Percentiles rank a stretch among this genome's conserved stretches.
Conservation (phyloP, 306 rosid genomes). For the Mucuna pruriens region DNA sequence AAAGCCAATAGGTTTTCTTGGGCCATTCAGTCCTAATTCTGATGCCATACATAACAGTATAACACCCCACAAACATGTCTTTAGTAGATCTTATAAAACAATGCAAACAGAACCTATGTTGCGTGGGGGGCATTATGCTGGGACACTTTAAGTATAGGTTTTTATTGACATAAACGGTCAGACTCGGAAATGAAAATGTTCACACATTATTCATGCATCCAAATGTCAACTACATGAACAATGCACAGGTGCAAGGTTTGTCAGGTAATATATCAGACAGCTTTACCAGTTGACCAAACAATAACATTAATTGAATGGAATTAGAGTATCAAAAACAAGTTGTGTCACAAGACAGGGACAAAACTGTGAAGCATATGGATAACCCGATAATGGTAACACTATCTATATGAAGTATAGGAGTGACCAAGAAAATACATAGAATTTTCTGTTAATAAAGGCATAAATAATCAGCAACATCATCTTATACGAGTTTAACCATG, state of each 20-base stretch:
- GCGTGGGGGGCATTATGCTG: not conserved
- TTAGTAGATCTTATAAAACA: not conserved
- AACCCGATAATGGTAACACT: not conserved
- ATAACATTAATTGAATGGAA: not conserved
- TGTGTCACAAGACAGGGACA: not conserved
- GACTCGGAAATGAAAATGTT: not conserved
- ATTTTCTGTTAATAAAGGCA: slow-evolving; percentile 9
- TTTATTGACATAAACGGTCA: not conserved
- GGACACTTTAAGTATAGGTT: not conserved
- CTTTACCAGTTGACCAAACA: slow-evolving; percentile 1
- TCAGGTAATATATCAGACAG: slow-evolving; percentile 26
- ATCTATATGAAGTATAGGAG: not conserved
- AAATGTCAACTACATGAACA: not conserved
- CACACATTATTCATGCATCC: not conserved
- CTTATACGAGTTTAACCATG: not conserved
- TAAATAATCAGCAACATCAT: slow-evolving; percentile 32
- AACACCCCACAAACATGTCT: not conserved
- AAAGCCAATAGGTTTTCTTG: slow-evolving; percentile 3
- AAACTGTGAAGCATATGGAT: slow-evolving; percentile 1
- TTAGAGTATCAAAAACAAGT: slow-evolving; percentile 10
- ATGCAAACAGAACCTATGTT: not conserved
- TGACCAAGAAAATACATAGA: slow-evolving; percentile 11
- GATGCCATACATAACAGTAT: not conserved
- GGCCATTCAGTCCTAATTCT: not conserved
- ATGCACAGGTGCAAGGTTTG: slow-evolving; percentile 1